Evolutionary conservation across 495 filamentous ascomycete genomes (phyloP).

Genomic region (Neurospora sp.): DNA sequence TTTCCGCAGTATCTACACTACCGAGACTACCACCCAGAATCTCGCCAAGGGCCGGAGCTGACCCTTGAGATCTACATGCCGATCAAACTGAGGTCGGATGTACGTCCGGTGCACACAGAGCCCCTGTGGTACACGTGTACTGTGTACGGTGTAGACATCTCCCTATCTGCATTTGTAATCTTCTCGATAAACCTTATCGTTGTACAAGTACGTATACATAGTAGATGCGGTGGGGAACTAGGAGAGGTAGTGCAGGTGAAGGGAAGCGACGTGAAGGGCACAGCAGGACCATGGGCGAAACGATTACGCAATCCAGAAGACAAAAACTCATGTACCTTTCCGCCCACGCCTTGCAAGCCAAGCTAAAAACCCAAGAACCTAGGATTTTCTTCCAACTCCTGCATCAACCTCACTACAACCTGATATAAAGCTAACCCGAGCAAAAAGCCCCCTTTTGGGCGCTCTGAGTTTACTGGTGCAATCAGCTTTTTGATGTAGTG

Average conservation of each 20-base stretch:
- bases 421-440: not conserved
- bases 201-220: not conserved
- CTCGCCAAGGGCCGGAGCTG: not conserved
- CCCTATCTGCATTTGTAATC: not conserved
- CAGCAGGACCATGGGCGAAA: not conserved
- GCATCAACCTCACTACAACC: not conserved
- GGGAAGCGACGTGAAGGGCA: not conserved
- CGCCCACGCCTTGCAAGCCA: no score
- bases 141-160: not conserved
- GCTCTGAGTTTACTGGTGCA: not conserved
- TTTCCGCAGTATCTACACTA: not conserved
- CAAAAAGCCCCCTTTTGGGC: not conserved
- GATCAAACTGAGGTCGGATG: not conserved
- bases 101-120: not conserved
- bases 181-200: not conserved
- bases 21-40: not conserved
- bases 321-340: not conserved
- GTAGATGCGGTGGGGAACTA: not conserved
- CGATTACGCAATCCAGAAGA: no score
- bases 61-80: not conserved
- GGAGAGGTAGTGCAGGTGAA: not conserved
- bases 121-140: not conserved
- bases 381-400: not conserved
- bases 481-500: not conserved
- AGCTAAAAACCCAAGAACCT: not conserved